Percentiles rank a stretch among this genome's conserved stretches.
Evolutionary conservation across 1,284 basidiomycete species (phyloP).

Genomic region (Microbotryum violaceum): DNA sequence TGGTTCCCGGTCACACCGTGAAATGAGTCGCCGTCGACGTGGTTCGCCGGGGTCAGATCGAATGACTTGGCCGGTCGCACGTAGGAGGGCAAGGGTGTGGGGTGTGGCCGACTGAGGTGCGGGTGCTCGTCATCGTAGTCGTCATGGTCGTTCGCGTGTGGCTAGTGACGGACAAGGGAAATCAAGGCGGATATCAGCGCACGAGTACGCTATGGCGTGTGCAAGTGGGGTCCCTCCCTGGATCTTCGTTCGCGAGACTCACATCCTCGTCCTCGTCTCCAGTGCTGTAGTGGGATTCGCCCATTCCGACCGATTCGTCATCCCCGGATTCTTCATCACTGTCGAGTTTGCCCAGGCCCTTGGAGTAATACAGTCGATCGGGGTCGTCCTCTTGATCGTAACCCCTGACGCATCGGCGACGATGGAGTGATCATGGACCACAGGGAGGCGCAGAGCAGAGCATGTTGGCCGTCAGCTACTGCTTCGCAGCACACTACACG

Average conservation of each 20-base stretch:
- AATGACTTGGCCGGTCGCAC: conserved; percentile 22
- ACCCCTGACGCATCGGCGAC: conserved; percentile 16
- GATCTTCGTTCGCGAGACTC: background rate
- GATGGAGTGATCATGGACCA: background rate
- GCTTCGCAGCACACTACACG: conserved; percentile 18
- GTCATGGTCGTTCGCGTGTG: conserved; percentile 10
- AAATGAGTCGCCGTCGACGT: background rate
- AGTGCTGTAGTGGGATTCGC: conserved; percentile 2
- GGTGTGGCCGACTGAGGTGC: conserved; percentile 9
- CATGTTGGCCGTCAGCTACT: background rate
- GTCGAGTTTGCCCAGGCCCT: conserved; percentile 59
- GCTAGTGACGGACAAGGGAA: background rate
- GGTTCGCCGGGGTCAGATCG: conserved; percentile 23
- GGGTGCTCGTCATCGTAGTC: conserved; percentile 20
- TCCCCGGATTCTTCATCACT: conserved; percentile 70
- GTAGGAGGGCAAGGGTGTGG: conserved; percentile 7
- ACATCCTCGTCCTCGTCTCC: conserved; percentile 18
- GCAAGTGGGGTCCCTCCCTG: too few relatives aligned
- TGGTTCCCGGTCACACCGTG: too few relatives aligned
- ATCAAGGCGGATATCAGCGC: background rate
- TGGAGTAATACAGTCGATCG: conserved; percentile 48
- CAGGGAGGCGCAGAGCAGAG: background rate
- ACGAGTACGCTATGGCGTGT: conserved; percentile 10
- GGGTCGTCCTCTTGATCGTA: conserved; percentile 35
- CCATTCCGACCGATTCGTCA: conserved; percentile 29